Conservation (phyloP, 208 protist species). For the Acanthamoeba healyi region DNA sequence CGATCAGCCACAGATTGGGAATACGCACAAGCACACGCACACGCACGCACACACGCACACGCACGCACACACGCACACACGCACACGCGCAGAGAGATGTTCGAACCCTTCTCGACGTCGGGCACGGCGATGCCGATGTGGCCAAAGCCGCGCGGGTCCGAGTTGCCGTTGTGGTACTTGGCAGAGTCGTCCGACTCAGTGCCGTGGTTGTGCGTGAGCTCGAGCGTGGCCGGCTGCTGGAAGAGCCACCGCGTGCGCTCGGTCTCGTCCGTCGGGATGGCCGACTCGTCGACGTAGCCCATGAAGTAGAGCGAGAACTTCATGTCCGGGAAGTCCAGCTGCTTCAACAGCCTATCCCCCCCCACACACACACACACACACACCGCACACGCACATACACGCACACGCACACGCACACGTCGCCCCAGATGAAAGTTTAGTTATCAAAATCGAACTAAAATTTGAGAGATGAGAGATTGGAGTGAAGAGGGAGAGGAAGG, state of each 20-base stretch:
- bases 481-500: too few relatives aligned
- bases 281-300: conserved; percentile 59
- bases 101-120: conserved; percentile 74
- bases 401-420: too few relatives aligned
- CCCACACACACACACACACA: too few relatives aligned
- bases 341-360: conserved; percentile 45
- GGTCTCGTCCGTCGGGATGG: conserved; percentile 55
- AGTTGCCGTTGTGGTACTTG: conserved; percentile 76
- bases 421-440: too few relatives aligned
- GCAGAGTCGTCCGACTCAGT: conserved; percentile 57
- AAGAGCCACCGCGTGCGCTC: conserved; percentile 64
- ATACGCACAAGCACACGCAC: neutral
- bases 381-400: too few relatives aligned
- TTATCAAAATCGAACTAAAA: too few relatives aligned
- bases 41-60: neutral
- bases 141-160: conserved; percentile 74
- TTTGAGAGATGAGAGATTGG: too few relatives aligned
- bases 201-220: conserved; percentile 65
- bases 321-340: conserved; percentile 30
- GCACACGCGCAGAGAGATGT: neutral
- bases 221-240: conserved; percentile 37
- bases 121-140: conserved; percentile 76
- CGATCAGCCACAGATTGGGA: too few relatives aligned
- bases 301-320: conserved; percentile 76
- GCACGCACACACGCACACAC: neutral